phyloP scores from a whole-genome alignment of 2,329 filamentous ascomycete genomes.

The Fusarium staphyleae region DNA sequence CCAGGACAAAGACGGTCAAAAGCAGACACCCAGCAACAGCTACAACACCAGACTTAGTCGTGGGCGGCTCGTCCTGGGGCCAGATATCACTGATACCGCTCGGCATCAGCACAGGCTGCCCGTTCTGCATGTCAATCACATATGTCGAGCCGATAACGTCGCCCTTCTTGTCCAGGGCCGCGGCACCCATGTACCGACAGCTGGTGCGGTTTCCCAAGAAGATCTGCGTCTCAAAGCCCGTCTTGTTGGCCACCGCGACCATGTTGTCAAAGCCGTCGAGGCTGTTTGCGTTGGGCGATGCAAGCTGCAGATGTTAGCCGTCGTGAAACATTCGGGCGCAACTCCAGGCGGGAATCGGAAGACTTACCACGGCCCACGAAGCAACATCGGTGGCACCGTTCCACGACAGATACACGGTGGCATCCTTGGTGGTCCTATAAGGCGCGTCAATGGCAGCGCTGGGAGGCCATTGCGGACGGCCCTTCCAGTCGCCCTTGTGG shows the following conservation, averaged over 20 bases:
- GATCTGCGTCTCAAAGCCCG: constrained; percentile 41
- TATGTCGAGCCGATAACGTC: constrained; percentile 40
- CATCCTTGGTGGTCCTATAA: constrained; percentile 33
- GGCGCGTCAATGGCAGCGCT: constrained; percentile 40
- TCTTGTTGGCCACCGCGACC: constrained; percentile 34
- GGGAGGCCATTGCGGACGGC: constrained; percentile 41
- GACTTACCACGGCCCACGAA: constrained; percentile 42
- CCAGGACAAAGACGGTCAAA: constrained; percentile 2
- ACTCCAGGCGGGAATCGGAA: background rate
- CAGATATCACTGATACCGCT: constrained; percentile 32
- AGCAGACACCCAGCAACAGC: constrained; percentile 4
- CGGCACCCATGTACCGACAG: constrained; percentile 39
- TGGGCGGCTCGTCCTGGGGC: constrained; percentile 7
- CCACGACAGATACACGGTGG: constrained; percentile 43
- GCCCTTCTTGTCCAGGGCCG: constrained; percentile 35
- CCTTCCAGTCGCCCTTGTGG: constrained; percentile 40
- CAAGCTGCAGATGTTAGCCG: constrained; percentile 36
- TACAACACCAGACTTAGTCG: constrained; percentile 11
- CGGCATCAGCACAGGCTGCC: constrained; percentile 35
- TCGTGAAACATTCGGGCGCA: constrained; percentile 4
- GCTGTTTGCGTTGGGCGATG: constrained; percentile 30
- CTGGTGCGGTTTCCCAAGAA: constrained; percentile 19
- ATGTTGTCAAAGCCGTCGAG: constrained; percentile 36
- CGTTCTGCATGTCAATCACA: constrained; percentile 39
- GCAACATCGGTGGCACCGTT: constrained; percentile 44